Evolutionary conservation across 768 basidiomycete species (phyloP), one percentile per base, ranked within the genome.

Genomic region (Lactarius akahatsu): DNA sequence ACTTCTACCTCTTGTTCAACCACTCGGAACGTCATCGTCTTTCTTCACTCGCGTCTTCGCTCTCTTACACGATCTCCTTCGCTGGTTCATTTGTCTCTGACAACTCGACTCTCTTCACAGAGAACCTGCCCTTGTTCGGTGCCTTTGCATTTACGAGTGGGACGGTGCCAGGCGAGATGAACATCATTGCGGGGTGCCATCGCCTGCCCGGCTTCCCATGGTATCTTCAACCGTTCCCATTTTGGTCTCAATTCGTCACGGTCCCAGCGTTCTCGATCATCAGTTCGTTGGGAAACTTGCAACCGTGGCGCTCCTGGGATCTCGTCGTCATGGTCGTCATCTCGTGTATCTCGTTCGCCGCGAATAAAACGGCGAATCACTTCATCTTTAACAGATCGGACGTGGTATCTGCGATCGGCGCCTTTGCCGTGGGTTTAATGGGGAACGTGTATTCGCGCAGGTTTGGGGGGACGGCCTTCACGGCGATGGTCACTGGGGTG

Each of bases 401-500:
- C 65, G 80, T 93, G 40, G 90, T 92, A 36, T 90, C 89, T 59
- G 89, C 89, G 15, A 90, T 92, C 70, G 91, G 91, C 0, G 90
- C 91, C 5, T 92, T 92, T 69, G 88, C 84, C 0, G 86, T 91
- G 34, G 90, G 91, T 26, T 67, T 92, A 30, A 77, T 92, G 20
- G 91, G 90, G 3, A 92, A 92, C 71, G 76, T 87, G 1, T 92
- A 92, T 75, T 91, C 91, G 40, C 82, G 91, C 55, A 84, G 85
- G 72, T 89, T 90, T 82, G 83, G 88, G 4, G 91, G 91, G 7
- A 93, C 91, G 1, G 92, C 92, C 26, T 94, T 94, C 76, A 92
- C 91, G 7, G 87, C 87, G 1, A 94, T 94, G 92, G 90, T 93
- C 34, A 90, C 91, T n/a, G 92, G 91, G 54, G 90, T 95, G 18